These are phyloP conservation scores for Tetratostichococcus sp. DNA, from an alignment of 139 green algal species.

Conservation along the genomic window DNA sequence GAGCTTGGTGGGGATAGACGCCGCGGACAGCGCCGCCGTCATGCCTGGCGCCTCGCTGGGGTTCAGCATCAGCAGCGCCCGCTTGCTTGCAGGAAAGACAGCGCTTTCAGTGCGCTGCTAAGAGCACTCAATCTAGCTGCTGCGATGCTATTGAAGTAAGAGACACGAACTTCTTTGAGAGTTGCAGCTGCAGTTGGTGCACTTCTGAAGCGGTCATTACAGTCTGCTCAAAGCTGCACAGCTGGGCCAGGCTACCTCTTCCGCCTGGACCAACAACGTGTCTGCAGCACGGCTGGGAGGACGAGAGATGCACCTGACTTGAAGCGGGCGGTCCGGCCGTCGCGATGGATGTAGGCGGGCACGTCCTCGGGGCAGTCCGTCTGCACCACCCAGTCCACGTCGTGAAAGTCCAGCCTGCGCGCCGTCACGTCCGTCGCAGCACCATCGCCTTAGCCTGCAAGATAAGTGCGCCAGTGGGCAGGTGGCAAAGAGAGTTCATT, in stretches of 20 bases:
- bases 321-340: slow-evolving; percentile 79
- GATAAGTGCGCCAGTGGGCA: too few relatives aligned
- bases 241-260: too few relatives aligned
- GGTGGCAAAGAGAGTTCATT: too few relatives aligned
- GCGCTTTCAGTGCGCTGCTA: neutral
- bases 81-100: slow-evolving; percentile 33
- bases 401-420: slow-evolving; percentile 86
- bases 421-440: slow-evolving; percentile 91
- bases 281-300: too few relatives aligned
- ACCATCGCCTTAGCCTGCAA: slow-evolving; percentile 52
- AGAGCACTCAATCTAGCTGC: neutral
- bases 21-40: slow-evolving; percentile 55
- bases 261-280: too few relatives aligned
- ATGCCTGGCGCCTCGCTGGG: slow-evolving; percentile 65
- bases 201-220: neutral
- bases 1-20: slow-evolving; percentile 77
- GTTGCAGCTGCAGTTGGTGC: neutral
- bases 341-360: slow-evolving; percentile 91
- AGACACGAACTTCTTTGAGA: neutral
- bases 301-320: slow-evolving; percentile 19
- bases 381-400: slow-evolving; percentile 92
- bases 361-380: slow-evolving; percentile 93
- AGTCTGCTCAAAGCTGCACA: neutral
- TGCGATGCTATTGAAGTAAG: neutral
- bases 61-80: slow-evolving; percentile 74